Base-by-base conservation (phyloP, 768 basidiomycete genomes). In the Gymnopilus dilepis region DNA sequence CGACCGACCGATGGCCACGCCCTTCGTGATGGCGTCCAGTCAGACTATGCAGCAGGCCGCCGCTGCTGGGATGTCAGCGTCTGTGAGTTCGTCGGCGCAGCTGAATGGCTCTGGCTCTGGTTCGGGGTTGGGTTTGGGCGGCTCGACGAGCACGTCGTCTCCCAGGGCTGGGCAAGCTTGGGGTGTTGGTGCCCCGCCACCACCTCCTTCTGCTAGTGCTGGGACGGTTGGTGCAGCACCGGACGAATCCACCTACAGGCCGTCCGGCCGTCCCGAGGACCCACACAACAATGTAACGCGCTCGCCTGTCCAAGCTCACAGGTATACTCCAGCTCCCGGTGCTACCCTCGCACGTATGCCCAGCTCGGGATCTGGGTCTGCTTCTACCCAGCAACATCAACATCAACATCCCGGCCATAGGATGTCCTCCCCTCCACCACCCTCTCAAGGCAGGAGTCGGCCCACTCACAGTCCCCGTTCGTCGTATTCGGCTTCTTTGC, bases 21-120 rank as follows among this genome's bases (percentile, higher is more conserved):
- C 85, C 2, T 87, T 86, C 65, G 82, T 79, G 7, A 80, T 86
- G 73, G 77, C 74, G 6, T 79, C 84, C 5, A 78, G 81, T 30
- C 79, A 82, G 55, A 73, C 73, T 28, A 76, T 76, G 70, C 74
- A 74, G 67, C 74, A 72, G 45, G 38, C 63, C 30, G 56, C 59
- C 34, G 59, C 61, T 28, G 64, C 56, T 8, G 43, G 61, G 48
- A 51, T 64, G 5, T 58, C 68, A 17, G 34, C 41, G 45, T 33
- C 64, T 9, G n/a, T n/a, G n/a, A n/a, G n/a, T n/a, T n/a, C n/a
- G n/a, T n/a, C n/a, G n/a, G n/a, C n/a, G n/a, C 71, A 71, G 41
- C 22, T 67, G 26, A 71, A 70, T 48, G 70, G 70, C 8, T 65
- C 63, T n/a, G n/a, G n/a, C n/a, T n/a, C n/a, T n/a, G n/a, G n/a